Evolutionary conservation across 2,329 filamentous ascomycete genomes (phyloP).

Genomic region (Cladophialophora psammophila): DNA sequence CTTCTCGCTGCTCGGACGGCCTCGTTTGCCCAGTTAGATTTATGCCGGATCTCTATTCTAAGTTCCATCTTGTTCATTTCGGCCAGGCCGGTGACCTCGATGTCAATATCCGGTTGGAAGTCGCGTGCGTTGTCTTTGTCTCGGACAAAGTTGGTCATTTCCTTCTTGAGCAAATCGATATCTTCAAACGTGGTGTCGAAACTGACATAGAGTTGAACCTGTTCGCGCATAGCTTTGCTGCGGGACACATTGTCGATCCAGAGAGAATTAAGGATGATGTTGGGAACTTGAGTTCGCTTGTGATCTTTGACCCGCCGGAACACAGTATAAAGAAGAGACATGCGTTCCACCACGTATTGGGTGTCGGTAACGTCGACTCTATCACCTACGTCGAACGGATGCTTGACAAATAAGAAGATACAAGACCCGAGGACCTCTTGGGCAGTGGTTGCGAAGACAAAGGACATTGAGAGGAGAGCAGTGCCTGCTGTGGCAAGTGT

Average conservation of each 20-base stretch:
- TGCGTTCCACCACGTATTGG: constrained; percentile 85
- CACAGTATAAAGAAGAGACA: constrained; percentile 90
- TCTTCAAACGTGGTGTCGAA: constrained; percentile 92
- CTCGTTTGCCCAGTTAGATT: constrained; percentile 92
- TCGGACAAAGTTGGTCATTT: constrained; percentile 85
- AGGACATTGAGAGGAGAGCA: constrained; percentile 91
- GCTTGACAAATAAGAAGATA: constrained; percentile 98
- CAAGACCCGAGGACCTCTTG: constrained; percentile 98
- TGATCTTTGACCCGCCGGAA: constrained; percentile 84
- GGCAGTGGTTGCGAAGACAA: constrained; percentile 89
- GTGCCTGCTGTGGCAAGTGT: constrained; percentile 91
- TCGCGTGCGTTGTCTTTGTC: constrained; percentile 86
- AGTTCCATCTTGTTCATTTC: constrained; percentile 89
- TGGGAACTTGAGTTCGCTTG: constrained; percentile 83
- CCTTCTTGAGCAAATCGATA: constrained; percentile 80
- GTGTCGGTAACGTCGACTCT: constrained; percentile 78
- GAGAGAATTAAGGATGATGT: constrained; percentile 88
- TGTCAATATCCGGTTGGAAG: constrained; percentile 82
- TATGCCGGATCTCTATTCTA: constrained; percentile 85
- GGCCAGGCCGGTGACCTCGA: constrained; percentile 79
- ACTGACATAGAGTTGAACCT: constrained; percentile 77
- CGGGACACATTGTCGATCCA: constrained; percentile 96
- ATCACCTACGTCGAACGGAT: constrained; percentile 95
- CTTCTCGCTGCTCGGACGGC: constrained; percentile 78
- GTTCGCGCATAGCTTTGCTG: constrained; percentile 89